These are phyloP conservation scores for Thalia dealbata DNA, from an alignment of 176 grass and related monocot genomes.

Conservation along the genomic window DNA sequence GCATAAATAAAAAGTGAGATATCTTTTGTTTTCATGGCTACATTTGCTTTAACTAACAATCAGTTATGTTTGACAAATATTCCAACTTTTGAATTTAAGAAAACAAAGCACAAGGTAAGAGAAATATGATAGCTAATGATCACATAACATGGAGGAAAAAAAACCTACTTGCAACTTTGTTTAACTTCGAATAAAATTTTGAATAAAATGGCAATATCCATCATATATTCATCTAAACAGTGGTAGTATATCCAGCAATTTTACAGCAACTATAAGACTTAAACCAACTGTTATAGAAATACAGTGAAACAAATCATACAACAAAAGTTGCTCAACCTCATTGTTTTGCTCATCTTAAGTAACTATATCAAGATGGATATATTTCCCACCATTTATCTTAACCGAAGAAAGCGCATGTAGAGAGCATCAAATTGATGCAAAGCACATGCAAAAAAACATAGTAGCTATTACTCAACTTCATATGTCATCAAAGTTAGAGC, in stretches of 20 bases:
- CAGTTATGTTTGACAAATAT: not conserved
- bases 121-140: not conserved
- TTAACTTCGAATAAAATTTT: not conserved
- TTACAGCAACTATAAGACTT: not conserved
- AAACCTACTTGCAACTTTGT: not conserved
- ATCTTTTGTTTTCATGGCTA: not conserved
- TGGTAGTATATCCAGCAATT: not conserved
- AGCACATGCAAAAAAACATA: too few relatives aligned
- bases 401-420: not conserved
- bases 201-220: not conserved
- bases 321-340: too few relatives aligned
- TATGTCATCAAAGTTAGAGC: too few relatives aligned
- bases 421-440: too few relatives aligned
- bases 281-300: too few relatives aligned
- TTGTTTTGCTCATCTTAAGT: too few relatives aligned
- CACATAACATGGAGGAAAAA: not conserved
- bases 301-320: too few relatives aligned
- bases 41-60: not conserved
- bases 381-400: not conserved
- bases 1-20: not conserved
- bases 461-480: too few relatives aligned
- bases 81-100: not conserved
- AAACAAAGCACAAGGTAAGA: not conserved
- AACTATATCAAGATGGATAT: too few relatives aligned
- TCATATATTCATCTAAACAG: not conserved